These are phyloP conservation scores for Xerocomus nothofagi DNA, from an alignment of 1,284 basidiomycete species.

Conservation along the genomic window DNA sequence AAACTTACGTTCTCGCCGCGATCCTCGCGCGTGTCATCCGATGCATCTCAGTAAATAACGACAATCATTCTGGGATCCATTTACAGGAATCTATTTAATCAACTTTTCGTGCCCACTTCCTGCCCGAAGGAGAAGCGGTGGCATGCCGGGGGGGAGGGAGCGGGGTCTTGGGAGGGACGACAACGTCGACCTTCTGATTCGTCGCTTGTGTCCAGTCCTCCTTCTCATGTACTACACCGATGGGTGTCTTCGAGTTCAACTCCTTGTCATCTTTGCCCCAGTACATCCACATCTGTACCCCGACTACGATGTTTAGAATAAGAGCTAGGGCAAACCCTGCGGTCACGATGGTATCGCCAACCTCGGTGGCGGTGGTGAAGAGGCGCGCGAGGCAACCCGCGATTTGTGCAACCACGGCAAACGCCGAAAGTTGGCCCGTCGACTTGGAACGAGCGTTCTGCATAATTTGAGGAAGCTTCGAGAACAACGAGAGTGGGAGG, in stretches of 20 bases:
- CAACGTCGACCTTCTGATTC: conserved; percentile 42
- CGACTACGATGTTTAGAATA: conserved; percentile 76
- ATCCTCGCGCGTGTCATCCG: conserved; percentile 1
- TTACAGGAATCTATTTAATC: conserved; percentile 43
- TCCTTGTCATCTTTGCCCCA: conserved; percentile 63
- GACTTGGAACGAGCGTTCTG: conserved; percentile 73
- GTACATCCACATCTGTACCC: conserved; percentile 78
- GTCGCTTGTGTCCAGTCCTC: conserved; percentile 32
- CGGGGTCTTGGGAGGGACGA: conserved; percentile 41
- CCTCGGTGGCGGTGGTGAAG: conserved; percentile 87
- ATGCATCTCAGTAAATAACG: conserved; percentile 16
- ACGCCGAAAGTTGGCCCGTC: conserved; percentile 88
- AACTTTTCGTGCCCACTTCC: conserved; percentile 72
- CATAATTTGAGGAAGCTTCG: conserved; percentile 85
- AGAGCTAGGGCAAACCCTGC: conserved; percentile 83
- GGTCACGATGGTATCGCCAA: conserved; percentile 75
- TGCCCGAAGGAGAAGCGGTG: conserved; percentile 44
- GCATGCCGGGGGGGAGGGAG: conserved; percentile 40
- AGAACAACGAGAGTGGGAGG: conserved; percentile 81
- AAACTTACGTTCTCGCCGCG: neutral
- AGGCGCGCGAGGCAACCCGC: conserved; percentile 84
- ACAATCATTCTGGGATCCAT: conserved; percentile 10
- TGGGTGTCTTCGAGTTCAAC: conserved; percentile 24
- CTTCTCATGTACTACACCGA: conserved; percentile 25
- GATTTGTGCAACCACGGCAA: conserved; percentile 83